These are phyloP conservation scores for Parietichytrium sp. DNA, from an alignment of 108 stramenopile genomes.

Conservation along the genomic window DNA sequence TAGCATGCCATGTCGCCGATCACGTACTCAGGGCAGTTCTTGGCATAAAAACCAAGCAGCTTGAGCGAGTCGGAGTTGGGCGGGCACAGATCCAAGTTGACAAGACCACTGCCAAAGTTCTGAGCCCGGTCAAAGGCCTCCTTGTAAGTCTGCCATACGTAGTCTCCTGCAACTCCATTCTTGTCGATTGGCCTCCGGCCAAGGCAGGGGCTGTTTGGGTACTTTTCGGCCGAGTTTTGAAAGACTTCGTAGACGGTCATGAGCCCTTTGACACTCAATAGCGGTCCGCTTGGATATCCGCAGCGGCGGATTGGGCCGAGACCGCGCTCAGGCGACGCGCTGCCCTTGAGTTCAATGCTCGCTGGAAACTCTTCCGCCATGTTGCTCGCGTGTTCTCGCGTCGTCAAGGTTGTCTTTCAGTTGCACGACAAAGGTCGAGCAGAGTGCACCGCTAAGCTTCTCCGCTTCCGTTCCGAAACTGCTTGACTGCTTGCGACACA, in stretches of 20 bases:
- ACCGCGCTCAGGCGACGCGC: background rate
- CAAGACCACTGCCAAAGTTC: conserved; percentile 50
- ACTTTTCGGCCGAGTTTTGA: conserved; percentile 38
- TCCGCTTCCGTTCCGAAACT: no score
- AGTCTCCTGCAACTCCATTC: conserved; percentile 47
- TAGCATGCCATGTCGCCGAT: conserved; percentile 84
- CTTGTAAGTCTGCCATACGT: conserved; percentile 49
- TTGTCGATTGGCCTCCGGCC: conserved; percentile 44
- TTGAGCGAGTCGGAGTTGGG: conserved; percentile 51
- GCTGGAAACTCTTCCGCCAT: no score
- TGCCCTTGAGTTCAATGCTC: background rate
- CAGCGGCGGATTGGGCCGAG: conserved; percentile 48
- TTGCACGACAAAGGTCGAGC: no score
- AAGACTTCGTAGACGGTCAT: conserved; percentile 49
- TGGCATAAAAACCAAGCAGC: conserved; percentile 79
- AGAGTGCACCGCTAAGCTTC: no score
- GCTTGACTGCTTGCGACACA: no score
- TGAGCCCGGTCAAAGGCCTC: conserved; percentile 48
- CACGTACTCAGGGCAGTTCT: conserved; percentile 89
- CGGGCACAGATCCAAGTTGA: conserved; percentile 49
- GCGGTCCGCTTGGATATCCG: conserved; percentile 42
- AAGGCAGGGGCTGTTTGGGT: conserved; percentile 48
- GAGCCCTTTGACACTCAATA: conserved; percentile 42
- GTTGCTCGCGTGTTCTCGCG: no score
- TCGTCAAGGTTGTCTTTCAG: no score